These are phyloP conservation scores for Ophiobolus disseminans DNA, from an alignment of 2,329 filamentous ascomycete species.

Conservation along the genomic window DNA sequence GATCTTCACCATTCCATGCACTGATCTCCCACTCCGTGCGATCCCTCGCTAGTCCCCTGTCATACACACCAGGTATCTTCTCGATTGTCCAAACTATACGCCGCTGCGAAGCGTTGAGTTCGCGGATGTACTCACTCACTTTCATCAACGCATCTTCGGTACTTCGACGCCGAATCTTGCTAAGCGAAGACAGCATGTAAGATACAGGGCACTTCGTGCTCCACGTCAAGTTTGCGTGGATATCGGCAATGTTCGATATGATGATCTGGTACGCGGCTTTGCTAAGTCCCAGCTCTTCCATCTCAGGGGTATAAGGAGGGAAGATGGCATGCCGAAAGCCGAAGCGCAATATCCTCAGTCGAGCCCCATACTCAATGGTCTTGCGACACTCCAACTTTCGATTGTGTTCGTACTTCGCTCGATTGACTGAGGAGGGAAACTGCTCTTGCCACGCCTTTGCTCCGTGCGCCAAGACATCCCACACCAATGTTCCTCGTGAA, in stretches of 20 bases:
- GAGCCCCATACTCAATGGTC: slow-evolving; percentile 27
- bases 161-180: slow-evolving; percentile 19
- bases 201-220: slow-evolving; percentile 7
- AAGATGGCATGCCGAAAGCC: slow-evolving; percentile 30
- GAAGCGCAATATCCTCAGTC: slow-evolving; percentile 30
- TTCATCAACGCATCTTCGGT: slow-evolving; percentile 22
- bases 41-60: slow-evolving; percentile 17
- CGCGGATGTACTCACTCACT: slow-evolving; percentile 29
- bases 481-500: slow-evolving; percentile 7
- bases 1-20: slow-evolving; percentile 32
- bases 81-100: slow-evolving; percentile 35
- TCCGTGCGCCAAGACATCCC: slow-evolving; percentile 9
- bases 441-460: slow-evolving; percentile 18
- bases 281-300: slow-evolving; percentile 30
- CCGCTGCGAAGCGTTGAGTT: slow-evolving; percentile 24
- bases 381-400: slow-evolving; percentile 31
- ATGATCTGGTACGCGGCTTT: slow-evolving; percentile 19
- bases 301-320: slow-evolving; percentile 34
- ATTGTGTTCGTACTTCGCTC: slow-evolving; percentile 33
- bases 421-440: slow-evolving; percentile 20
- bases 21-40: slow-evolving; percentile 35
- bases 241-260: slow-evolving; percentile 22
- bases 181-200: slow-evolving; percentile 13
- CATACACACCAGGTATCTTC: slow-evolving; percentile 31
- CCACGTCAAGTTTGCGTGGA: slow-evolving; percentile 12